A percentile compares a stretch with the other conserved stretches of the same genome.
These are phyloP conservation scores for Trebouxia gelatinosa DNA, from an alignment of 163 green algal genomes.

Conservation along the genomic window DNA sequence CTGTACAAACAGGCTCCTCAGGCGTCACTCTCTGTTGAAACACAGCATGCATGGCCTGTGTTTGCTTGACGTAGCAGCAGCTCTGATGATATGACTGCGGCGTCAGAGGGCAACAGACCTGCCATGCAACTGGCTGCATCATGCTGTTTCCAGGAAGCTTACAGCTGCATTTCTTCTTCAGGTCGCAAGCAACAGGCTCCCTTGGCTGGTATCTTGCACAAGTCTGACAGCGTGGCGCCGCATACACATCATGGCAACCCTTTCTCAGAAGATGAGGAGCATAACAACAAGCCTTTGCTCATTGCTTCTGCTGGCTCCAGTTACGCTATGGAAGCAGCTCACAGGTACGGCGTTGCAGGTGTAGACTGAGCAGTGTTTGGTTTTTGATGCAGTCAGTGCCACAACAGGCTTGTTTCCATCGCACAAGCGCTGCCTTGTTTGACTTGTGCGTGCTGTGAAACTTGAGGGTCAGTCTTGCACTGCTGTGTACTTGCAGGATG, in stretches of 20 bases:
- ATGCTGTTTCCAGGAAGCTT: too few species aligned
- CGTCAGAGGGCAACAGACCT: too few species aligned
- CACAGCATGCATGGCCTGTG: too few species aligned
- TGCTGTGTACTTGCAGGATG: background rate
- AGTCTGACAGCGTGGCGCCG: background rate
- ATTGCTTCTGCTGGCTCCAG: slow-evolving; percentile 5
- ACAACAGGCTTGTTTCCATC: background rate
- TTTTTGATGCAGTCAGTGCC: background rate
- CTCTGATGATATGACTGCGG: too few species aligned
- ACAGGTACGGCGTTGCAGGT: background rate
- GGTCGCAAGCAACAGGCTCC: too few species aligned
- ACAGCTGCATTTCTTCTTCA: too few species aligned
- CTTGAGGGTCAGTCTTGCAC: background rate
- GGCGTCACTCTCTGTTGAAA: too few species aligned
- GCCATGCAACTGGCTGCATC: too few species aligned
- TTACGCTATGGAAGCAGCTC: background rate
- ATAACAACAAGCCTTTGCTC: slow-evolving; percentile 11
- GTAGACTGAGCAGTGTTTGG: background rate
- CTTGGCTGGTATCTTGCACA: too few species aligned
- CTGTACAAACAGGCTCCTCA: too few species aligned
- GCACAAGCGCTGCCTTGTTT: background rate
- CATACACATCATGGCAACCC: background rate
- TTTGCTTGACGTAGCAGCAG: too few species aligned
- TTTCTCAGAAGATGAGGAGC: slow-evolving; percentile 18
- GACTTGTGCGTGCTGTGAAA: background rate